Evolutionary conservation across 2,329 filamentous ascomycete genomes (phyloP), one percentile per base, ranked within the genome.

Genomic region (Botryotinia narcissicola): DNA sequence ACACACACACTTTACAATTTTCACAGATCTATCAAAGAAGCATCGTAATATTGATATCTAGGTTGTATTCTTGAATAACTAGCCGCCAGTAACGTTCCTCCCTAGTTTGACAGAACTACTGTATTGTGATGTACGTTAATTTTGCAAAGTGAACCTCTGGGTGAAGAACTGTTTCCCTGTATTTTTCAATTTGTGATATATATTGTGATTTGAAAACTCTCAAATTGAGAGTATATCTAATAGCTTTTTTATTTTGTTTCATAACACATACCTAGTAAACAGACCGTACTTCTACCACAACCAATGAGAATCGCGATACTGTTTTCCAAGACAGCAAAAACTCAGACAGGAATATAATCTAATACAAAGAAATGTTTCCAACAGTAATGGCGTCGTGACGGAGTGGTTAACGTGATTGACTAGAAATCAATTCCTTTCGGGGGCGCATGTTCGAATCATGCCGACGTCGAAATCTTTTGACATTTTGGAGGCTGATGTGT

Each of bases 391-490:
- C 66, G 66, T 57, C 66, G 66, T 68, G 66, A 68, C 66, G 66
- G 66, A 68, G 66, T 68, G 66, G 66, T 68, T 68, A 68, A 68
- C 66, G 66, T 68, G 66, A 68, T 68, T 68, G 66, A 68, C 66
- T 68, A 68, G 66, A 68, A 68, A 68, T 68, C 66, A 68, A 68
- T 68, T 68, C 66, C 66, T 68, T 68, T 68, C 66, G 66, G 66
- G 64, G 66, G 66, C 66, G 66, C 66, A 68, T 68, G 66, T 68
- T 68, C 66, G 66, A 68, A 68, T 68, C 66, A 68, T 68, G 66
- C 66, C 66, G 66, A 57, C 66, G 48, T 68, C 66, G 64, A 18
- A 2, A 16, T 29, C 1, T 29, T 40, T 67, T 67, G n/a, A 7
- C 4, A 10, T n/a, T 51, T 51, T 7, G 51, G n/a, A 18, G 51